phyloP scores from a whole-genome alignment of 176 grass and related monocot genomes.

The Chrysopogon serrulatus region DNA sequence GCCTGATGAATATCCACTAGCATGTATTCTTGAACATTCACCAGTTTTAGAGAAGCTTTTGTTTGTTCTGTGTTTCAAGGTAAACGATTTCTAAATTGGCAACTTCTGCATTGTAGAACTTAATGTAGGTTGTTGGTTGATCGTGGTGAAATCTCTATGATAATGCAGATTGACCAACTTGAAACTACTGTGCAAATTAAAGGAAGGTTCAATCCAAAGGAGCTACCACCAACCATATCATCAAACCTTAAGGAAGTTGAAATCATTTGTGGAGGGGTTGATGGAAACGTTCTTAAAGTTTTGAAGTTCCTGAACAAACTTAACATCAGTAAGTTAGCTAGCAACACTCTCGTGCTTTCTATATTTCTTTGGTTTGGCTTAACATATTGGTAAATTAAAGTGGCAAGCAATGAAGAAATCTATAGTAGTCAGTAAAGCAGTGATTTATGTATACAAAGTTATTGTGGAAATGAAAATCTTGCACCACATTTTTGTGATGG shows the following conservation, averaged over 20 bases:
- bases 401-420: background rate
- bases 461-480: background rate
- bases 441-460: background rate
- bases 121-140: background rate
- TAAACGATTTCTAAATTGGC: background rate
- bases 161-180: too few species aligned
- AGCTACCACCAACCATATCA: background rate
- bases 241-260: too few species aligned
- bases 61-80: background rate
- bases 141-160: too few species aligned
- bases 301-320: too few species aligned
- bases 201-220: background rate
- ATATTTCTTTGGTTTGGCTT: background rate
- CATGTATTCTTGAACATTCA: slow-evolving; percentile 1
- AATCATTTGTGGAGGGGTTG: too few species aligned
- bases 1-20: background rate
- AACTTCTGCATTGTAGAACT: background rate
- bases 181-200: background rate
- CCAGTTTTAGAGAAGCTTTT: background rate
- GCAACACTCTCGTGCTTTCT: too few species aligned
- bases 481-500: background rate
- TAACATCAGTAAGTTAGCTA: too few species aligned
- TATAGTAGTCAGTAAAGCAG: background rate
- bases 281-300: too few species aligned
- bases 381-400: background rate